Base-by-base conservation (phyloP, 257 asterid species). In the Orobanche coerulescens region DNA sequence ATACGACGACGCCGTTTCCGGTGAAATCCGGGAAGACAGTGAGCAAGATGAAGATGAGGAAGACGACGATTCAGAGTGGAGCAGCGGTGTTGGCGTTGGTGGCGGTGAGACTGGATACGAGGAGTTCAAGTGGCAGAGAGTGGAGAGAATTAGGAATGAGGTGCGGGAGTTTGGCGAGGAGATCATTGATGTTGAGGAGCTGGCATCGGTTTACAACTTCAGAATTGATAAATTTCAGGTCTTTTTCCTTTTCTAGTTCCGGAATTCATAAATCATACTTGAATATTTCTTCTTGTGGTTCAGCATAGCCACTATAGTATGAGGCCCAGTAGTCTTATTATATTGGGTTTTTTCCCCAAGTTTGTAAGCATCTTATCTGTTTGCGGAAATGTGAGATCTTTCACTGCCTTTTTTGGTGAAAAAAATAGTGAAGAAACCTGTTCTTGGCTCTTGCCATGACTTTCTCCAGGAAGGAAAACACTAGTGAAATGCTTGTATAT, bases 201-300 rank as follows among this genome's bases (percentile, higher is more conserved):
- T 92, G 56, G 83, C 97, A 11, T 92, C 98, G 28, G 40, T 92
- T 76, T 88, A 86, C 75, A 30, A 74, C 67, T 92, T 92, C 78
- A 78, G 95, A 62, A 92, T 92, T 33, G 98, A 92, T 75, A 92
- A 92, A 73, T 92, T 92, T 67, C 98, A 92, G 97, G 97, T 84
- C 33, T 46, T 39, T 14, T 1, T 1, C 12, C 20, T 40, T 62
- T 58, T 4, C n/a, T 20, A 19, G 24, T 47, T 39, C 24, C 14
- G 40, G n/a, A 61, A 2, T 20, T 68, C 28, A 3, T 7, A 22
- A 58, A 40, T 52, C 39, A 30, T 28, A 42, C 11, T 33, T 22
- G 47, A 25, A 26, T 20, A 16, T 36, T 26, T n/a, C 5, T 14
- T 57, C 9, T 14, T 12, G 30, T 30, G 28, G 30, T 50, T 6